Base-by-base conservation (phyloP, 2,329 filamentous ascomycete genomes). In the Fusarium globosum region DNA sequence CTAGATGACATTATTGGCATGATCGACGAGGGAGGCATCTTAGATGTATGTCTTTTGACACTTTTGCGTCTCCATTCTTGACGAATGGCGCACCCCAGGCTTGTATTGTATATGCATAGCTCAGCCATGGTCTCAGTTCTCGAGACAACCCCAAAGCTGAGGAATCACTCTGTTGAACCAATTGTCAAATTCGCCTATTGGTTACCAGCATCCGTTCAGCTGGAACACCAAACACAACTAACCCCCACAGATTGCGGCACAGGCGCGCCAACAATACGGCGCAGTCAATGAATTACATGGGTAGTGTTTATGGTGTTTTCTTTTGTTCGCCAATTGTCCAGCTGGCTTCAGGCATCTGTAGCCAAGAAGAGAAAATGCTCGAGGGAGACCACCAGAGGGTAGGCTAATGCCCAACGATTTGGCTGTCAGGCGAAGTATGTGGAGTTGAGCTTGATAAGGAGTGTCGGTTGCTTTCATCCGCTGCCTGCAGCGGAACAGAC, bases 121-220 rank as follows among this genome's bases (percentile, higher is more conserved):
- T 42, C 42, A 59, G 59, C 33, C 46, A n/a, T 26, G 35, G 51
- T 68, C 59, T 69, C 52, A 38, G 38, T 46, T 28, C 16, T 43
- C 7, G 28, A 42, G 46, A 38, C 38, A 59, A 30, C 48, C 28
- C 39, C 59, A 60, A 35, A 46, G 59, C 23, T 56, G 39, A 42
- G 48, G 60, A 46, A 72, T 58, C 52, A 48, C 51, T 35, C 36
- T 61, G 56, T 38, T 48, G 63, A 39, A 69, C 20, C 43, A 8
- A 43, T 21, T 59, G 21, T 41, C 38, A 69, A 65, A 56, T 68
- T 63, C 57, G 41, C 49, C 64, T 69, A 76, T 77, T 77, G 68
- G 72, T 71, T 77, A 76, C 73, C 68, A 65, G 53, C 73, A 65
- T 68, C 68, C 64, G 61, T 66, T 60, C 69, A 75, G 65, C 75